Evolutionary conservation across 495 filamentous ascomycete species (phyloP), one percentile per base, ranked within the genome.

Genomic region (Apodospora peruviana): DNA sequence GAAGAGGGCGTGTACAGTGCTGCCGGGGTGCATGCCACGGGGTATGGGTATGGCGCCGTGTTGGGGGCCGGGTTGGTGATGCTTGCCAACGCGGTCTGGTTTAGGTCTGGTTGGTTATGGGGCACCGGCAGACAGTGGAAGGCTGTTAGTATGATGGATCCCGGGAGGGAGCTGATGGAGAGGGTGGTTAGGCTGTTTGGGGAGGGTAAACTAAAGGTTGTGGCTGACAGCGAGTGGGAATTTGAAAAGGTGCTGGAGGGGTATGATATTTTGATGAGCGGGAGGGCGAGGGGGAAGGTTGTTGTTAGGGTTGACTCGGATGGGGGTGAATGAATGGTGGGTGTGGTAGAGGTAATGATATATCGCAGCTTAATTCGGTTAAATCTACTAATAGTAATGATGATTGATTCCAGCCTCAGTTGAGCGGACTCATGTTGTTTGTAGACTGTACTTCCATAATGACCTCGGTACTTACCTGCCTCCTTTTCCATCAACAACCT

Each of bases 231-330:
- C 29, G 48, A 50, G 24, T 65, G 58, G 57, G 34, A 43, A 14
- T 58, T 68, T 34, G 60, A 57, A n/a, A 47, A 66, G 23, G 67
- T 51, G 1, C 47, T 53, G 5, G 55, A 64, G 45, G 67, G 56
- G 3, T 59, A 64, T 24, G 63, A 60, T 20, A 40, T 53, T n/a
- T 17, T 67, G 43, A 20, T 50, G 19, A 53, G 51, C 17, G 51
- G 58, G 5, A 53, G 58, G 35, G 61, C 67, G 2, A 54, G 50
- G 25, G 65, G 65, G 3, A 68, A 70, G 57, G 51, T 70, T 11
- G 18, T 65, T 20, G 37, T 65, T 27, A 54, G 45, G 46, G 54
- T 65, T 5, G 20, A n/a, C n/a, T n/a, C n/a, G n/a, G n/a, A n/a
- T n/a, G n/a, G n/a, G n/a, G n/a, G n/a, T n/a, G n/a, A n/a, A n/a